phyloP scores from a whole-genome alignment of 768 basidiomycete genomes.

The Pholiota conissans region DNA sequence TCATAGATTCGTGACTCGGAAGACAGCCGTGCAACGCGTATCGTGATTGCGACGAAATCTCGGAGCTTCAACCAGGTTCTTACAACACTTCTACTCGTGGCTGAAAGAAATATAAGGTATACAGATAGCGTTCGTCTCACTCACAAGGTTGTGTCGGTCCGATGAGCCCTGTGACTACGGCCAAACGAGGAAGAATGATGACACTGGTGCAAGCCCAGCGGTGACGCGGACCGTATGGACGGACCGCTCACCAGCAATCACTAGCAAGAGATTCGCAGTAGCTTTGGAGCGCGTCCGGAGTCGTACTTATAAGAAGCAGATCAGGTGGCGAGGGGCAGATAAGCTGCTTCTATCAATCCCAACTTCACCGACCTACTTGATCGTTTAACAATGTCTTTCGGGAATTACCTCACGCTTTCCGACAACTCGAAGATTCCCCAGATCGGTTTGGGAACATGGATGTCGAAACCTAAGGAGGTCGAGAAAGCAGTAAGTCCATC shows the following conservation, averaged over 20 bases:
- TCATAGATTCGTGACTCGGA: too few relatives aligned
- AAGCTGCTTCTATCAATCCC: neutral
- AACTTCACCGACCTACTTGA: neutral
- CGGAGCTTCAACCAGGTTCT: too few relatives aligned
- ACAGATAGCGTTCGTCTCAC: too few relatives aligned
- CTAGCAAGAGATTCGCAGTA: neutral
- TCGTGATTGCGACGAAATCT: too few relatives aligned
- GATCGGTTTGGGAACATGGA: slow-evolving; percentile 85
- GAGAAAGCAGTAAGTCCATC: slow-evolving; percentile 57
- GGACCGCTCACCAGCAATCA: neutral
- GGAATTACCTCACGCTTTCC: slow-evolving; percentile 40
- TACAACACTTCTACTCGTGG: too few relatives aligned
- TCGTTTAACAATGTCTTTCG: slow-evolving; percentile 35
- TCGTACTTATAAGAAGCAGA: slow-evolving; percentile 1
- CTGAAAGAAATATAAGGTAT: too few relatives aligned
- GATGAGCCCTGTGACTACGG: neutral
- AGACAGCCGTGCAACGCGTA: too few relatives aligned
- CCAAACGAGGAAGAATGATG: neutral
- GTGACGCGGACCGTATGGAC: neutral
- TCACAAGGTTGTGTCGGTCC: neutral
- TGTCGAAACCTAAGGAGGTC: slow-evolving; percentile 74
- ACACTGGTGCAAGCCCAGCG: neutral
- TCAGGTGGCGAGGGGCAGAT: neutral
- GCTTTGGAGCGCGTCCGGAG: neutral
- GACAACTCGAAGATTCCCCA: slow-evolving; percentile 61